These are phyloP conservation scores for Trichoderma sp. DNA, from an alignment of 2,329 filamentous ascomycete species.

Conservation along the genomic window DNA sequence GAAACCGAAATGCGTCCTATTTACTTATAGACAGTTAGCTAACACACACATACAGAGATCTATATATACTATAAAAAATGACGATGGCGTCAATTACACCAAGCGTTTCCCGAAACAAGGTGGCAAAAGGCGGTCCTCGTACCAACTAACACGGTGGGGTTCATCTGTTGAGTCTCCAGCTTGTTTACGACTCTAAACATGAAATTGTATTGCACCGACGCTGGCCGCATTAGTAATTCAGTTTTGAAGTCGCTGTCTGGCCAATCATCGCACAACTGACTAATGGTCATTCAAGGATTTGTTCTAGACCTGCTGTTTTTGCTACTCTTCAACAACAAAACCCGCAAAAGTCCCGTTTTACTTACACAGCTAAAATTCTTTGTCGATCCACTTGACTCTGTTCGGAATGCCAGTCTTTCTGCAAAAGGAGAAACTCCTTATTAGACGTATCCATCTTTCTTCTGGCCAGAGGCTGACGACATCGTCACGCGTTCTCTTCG, in stretches of 20 bases:
- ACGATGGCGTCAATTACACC: background rate
- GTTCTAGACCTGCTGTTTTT: constrained; percentile 10
- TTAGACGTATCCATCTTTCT: background rate
- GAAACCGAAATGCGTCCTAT: background rate
- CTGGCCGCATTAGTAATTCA: background rate
- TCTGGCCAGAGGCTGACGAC: background rate
- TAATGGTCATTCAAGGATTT: background rate
- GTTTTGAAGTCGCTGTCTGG: background rate
- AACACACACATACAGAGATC: background rate
- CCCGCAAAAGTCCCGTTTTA: background rate
- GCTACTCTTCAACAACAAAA: background rate
- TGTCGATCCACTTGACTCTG: background rate
- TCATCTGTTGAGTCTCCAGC: background rate
- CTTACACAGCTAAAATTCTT: background rate
- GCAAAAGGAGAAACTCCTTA: background rate
- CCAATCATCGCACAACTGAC: background rate
- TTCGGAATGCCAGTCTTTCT: background rate
- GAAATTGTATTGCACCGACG: background rate
- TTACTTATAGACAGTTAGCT: background rate
- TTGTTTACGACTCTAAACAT: background rate
- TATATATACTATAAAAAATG: background rate
- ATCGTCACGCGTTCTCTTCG: background rate
- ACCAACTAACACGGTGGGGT: background rate
- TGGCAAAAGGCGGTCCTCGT: background rate
- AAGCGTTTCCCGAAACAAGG: background rate